phyloP scores from a whole-genome alignment of 495 filamentous ascomycete genomes.

The Aspergillus ellipticus region DNA sequence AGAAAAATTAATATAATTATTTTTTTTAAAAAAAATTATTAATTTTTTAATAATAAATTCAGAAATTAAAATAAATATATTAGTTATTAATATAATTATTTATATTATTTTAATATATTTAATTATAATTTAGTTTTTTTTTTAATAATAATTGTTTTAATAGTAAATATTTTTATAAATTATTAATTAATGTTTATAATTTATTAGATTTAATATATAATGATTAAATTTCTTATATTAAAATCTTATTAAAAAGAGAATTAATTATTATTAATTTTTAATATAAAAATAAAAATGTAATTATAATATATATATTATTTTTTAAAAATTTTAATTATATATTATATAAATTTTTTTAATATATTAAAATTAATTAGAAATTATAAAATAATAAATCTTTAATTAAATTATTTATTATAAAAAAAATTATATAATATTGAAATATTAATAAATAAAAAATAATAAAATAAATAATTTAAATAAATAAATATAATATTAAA shows the following conservation, averaged over 20 bases:
- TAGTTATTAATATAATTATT: not conserved
- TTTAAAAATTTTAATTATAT: too few relatives aligned
- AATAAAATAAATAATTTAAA: too few relatives aligned
- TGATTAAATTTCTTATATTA: not conserved
- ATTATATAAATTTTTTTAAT: too few relatives aligned
- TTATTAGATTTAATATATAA: not conserved
- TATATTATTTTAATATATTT: not conserved
- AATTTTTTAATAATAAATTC: not conserved
- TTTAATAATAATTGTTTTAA: not conserved
- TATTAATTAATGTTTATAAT: too few relatives aligned
- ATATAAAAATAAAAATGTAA: not conserved
- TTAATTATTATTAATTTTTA: not conserved
- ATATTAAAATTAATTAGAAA: too few relatives aligned
- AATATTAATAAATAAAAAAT: too few relatives aligned
- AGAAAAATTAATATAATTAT: not conserved
- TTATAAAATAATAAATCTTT: too few relatives aligned
- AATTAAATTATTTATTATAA: not conserved
- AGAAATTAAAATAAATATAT: too few relatives aligned
- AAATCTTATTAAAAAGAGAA: not conserved
- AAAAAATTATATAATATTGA: too few relatives aligned
- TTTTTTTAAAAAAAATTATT: not conserved
- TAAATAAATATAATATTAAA: too few relatives aligned
- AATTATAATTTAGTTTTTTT: not conserved
- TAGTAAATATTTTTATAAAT: too few relatives aligned
- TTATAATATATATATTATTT: not conserved